These are phyloP conservation scores for Friedmanniomyces simplex DNA, from an alignment of 495 filamentous ascomycete species.

Conservation along the genomic window DNA sequence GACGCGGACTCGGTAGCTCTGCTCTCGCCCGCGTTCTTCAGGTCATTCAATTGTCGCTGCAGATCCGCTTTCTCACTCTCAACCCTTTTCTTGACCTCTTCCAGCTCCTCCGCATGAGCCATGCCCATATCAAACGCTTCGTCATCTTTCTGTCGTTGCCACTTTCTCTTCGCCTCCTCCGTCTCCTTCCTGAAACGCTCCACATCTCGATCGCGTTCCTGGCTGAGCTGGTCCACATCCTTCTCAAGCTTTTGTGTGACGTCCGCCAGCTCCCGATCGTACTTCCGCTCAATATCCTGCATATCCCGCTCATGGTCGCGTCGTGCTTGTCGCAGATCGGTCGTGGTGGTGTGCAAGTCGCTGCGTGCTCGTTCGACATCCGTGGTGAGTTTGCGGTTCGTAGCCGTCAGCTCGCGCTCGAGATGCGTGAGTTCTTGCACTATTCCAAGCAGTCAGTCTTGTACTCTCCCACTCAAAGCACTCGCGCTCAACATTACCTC, in stretches of 20 bases:
- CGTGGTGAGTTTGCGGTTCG: constrained; percentile 45
- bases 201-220: constrained; percentile 25
- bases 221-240: constrained; percentile 26
- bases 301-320: constrained; percentile 46
- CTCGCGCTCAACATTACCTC: constrained; percentile 45
- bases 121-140: constrained; percentile 25
- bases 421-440: constrained; percentile 56
- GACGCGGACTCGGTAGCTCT: constrained; percentile 48
- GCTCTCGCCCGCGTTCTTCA: constrained; percentile 11
- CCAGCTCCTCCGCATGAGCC: constrained; percentile 42
- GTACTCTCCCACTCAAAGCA: no score
- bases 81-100: constrained; percentile 38
- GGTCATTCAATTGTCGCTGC: constrained; percentile 10
- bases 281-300: constrained; percentile 41
- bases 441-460: constrained; percentile 27
- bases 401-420: constrained; percentile 44
- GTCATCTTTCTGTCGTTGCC: constrained; percentile 15
- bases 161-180: constrained; percentile 23
- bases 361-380: constrained; percentile 49
- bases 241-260: constrained; percentile 21
- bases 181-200: constrained; percentile 23
- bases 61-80: constrained; percentile 47
- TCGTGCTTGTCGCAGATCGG: constrained; percentile 41
- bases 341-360: constrained; percentile 34
- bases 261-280: constrained; percentile 30